A percentile compares a stretch with the other conserved stretches of the same genome.
Evolutionary conservation across 1,139 yeast genomes (phyloP).

Genomic region (Kazachstania sp.): DNA sequence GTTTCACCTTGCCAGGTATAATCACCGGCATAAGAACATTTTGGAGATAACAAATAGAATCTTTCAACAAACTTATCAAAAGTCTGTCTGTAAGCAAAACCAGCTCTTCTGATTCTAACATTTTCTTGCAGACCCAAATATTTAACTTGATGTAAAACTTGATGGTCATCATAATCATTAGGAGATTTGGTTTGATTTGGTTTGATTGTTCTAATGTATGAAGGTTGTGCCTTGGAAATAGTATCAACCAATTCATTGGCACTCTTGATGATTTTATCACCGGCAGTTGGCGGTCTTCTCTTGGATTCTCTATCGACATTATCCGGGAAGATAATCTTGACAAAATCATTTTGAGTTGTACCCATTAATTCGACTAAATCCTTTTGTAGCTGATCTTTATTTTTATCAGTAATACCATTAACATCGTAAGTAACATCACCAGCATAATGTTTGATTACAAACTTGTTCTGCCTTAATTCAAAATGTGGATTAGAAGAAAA

Average conservation of each 20-base stretch:
- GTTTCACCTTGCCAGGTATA: conserved; percentile 92
- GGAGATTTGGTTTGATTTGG: conserved; percentile 95
- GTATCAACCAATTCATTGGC: conserved; percentile 90
- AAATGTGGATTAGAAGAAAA: conserved; percentile 79
- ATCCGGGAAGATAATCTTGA: conserved; percentile 70
- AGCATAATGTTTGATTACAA: conserved; percentile 91
- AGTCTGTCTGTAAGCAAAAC: conserved; percentile 95
- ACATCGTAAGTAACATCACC: conserved; percentile 96
- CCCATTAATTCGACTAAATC: conserved; percentile 74
- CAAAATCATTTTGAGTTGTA: conserved; percentile 61
- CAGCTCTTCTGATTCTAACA: conserved; percentile 96
- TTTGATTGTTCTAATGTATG: conserved; percentile 94
- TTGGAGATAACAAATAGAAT: conserved; percentile 77
- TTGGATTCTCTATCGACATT: conserved; percentile 63
- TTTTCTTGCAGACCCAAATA: conserved; percentile 95
- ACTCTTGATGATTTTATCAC: conserved; percentile 86
- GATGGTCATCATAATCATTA: conserved; percentile 76
- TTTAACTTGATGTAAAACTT: conserved; percentile 91
- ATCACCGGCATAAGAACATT: conserved; percentile 97
- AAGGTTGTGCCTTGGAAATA: conserved; percentile 80
- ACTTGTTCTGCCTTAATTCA: conserved; percentile 81
- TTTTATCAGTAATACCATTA: conserved; percentile 89
- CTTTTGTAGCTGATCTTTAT: conserved; percentile 87
- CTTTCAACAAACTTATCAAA: conserved; percentile 97
- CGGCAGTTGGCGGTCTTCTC: conserved; percentile 92